Evolutionary conservation across 352 stramenopile species (phyloP), one percentile per base, ranked within the genome.

Genomic region (Globisporangium solare): DNA sequence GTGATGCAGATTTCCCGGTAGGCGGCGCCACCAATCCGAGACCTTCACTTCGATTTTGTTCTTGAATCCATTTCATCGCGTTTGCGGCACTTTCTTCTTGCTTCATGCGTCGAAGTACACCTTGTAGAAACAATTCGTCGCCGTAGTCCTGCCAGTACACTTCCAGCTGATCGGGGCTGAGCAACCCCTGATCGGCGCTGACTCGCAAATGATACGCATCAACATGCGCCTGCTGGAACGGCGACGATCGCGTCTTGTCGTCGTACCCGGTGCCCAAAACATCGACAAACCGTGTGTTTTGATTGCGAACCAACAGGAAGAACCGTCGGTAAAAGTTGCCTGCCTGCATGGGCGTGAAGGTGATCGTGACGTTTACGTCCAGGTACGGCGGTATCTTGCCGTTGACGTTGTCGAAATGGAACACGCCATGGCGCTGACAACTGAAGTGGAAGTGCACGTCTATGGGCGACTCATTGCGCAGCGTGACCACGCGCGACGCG

Each of bases 311-410:
- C 2, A 97, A 49, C 17, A 94, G 17, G 61, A 95, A 97, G 49
- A 97, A 72, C 1, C 91, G 71, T 0, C 89, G 76, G 61, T 97
- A 98, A 70, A 96, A 98, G 53, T 98, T 98, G 17, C 83, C 88
- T 1, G 85, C 45, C 17, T 76, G 76, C n/a, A 63, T 53, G 5
- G 70, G 73, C 11, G 86, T 74, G 60, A 98, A 98, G 6, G 66
- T 80, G 18, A 98, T 71, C 1, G 78, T 95, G 41, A 98, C 70
- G 35, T 84, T 83, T 13, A 72, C 46, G 14, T 96, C 86, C 27
- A 93, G 63, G 18, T 89, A 71, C 8, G 88, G 75, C 21, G 92
- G 71, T 21, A 98, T 90, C 7, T 69, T 73, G 7, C 92, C 94
- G 20, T 71, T 79, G 22, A 87, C 64, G 24, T 71, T 72, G 62